These are phyloP conservation scores for Colletotrichum zoysiae DNA, from an alignment of 2,329 filamentous ascomycete species.

Conservation along the genomic window DNA sequence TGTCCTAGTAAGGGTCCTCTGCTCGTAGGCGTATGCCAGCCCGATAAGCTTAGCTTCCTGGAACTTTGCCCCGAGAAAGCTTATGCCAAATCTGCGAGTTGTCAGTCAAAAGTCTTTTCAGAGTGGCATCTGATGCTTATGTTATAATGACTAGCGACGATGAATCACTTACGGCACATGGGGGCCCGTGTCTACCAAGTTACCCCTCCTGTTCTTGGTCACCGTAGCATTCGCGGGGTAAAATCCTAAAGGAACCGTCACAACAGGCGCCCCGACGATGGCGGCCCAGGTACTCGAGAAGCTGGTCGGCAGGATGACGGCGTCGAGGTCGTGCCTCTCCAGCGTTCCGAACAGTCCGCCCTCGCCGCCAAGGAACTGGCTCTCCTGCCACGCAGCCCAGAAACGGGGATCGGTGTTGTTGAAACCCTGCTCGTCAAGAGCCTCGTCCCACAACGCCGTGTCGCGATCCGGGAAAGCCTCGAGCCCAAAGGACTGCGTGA, in stretches of 20 bases:
- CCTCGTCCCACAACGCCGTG: constrained; percentile 67
- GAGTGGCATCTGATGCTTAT: neutral
- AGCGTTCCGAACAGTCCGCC: constrained; percentile 73
- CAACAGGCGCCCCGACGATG: constrained; percentile 57
- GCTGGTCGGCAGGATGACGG: constrained; percentile 69
- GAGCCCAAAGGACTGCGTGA: constrained; percentile 63
- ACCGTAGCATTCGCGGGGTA: constrained; percentile 41
- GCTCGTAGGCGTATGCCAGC: constrained; percentile 77
- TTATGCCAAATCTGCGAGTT: constrained; percentile 65
- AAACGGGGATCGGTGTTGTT: constrained; percentile 69
- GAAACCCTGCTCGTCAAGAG: constrained; percentile 61
- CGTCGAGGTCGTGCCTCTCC: constrained; percentile 65
- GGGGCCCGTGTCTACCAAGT: constrained; percentile 40
- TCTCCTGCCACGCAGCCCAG: constrained; percentile 67
- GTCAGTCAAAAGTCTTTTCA: neutral
- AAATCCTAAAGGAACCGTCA: constrained; percentile 73
- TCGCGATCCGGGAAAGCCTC: constrained; percentile 74
- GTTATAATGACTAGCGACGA: neutral
- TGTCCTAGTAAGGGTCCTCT: constrained; percentile 58
- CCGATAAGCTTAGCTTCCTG: constrained; percentile 72
- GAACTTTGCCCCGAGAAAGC: constrained; percentile 71
- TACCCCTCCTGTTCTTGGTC: constrained; percentile 36
- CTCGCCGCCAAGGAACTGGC: constrained; percentile 66
- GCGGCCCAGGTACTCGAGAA: constrained; percentile 43
- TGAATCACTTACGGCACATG: constrained; percentile 41